These are phyloP conservation scores for Grifola frondosa DNA, from an alignment of 1,284 basidiomycete species.

Conservation along the genomic window DNA sequence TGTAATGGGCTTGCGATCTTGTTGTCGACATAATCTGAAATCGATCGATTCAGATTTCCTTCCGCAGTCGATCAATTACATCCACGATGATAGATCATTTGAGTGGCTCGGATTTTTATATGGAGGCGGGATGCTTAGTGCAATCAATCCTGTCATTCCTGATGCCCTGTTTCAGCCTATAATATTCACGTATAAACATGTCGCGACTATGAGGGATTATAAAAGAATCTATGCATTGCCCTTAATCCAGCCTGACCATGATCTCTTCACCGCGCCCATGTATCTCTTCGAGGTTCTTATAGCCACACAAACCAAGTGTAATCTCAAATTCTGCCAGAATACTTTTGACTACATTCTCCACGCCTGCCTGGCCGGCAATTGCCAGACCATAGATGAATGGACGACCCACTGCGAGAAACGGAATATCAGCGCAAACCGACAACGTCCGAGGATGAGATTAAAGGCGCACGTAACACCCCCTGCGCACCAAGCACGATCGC, in stretches of 20 bases:
- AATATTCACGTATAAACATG: no score
- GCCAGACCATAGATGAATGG: constrained; percentile 53
- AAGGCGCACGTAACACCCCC: constrained; percentile 52
- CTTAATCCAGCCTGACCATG: constrained; percentile 76
- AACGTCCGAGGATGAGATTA: constrained; percentile 24
- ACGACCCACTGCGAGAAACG: constrained; percentile 38
- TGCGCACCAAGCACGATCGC: constrained; percentile 74
- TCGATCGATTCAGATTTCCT: no score
- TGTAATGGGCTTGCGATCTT: no score
- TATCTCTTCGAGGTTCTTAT: constrained; percentile 39
- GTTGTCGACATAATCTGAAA: no score
- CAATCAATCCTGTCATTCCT: no score
- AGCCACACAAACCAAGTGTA: constrained; percentile 46
- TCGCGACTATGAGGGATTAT: no score
- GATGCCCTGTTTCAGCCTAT: no score
- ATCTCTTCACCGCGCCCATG: constrained; percentile 45
- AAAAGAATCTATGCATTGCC: no score
- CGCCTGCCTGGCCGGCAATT: constrained; percentile 52
- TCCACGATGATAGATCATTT: no score
- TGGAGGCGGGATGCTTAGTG: no score
- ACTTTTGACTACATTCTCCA: constrained; percentile 50
- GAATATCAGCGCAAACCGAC: constrained; percentile 46
- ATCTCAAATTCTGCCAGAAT: constrained; percentile 57
- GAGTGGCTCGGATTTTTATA: no score
- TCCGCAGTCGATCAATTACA: no score